These are phyloP conservation scores for Xylariaceae sp. DNA, from an alignment of 2,329 filamentous ascomycete genomes.

Conservation along the genomic window DNA sequence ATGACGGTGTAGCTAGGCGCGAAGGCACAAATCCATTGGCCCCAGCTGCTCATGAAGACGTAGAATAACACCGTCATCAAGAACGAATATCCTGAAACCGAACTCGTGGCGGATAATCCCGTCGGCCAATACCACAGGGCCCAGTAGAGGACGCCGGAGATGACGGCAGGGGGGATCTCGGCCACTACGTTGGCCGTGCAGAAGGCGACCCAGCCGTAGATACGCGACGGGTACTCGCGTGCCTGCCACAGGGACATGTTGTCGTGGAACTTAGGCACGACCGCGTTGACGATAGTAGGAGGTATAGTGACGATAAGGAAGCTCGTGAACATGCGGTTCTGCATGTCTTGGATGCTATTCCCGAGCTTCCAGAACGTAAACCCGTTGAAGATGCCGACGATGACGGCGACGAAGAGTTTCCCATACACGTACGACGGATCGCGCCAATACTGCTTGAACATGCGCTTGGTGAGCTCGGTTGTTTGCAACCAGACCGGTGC, in stretches of 20 bases:
- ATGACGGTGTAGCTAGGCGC: conserved; percentile 79
- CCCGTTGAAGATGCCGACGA: conserved; percentile 76
- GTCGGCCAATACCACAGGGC: conserved; percentile 76
- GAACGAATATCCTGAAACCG: conserved; percentile 73
- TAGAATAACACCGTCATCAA: conserved; percentile 79
- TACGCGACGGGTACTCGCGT: conserved; percentile 72
- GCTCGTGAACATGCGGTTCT: conserved; percentile 75
- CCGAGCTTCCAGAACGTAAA: conserved; percentile 77
- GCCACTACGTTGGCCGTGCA: conserved; percentile 71
- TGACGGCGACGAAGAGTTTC: conserved; percentile 72
- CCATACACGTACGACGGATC: conserved; percentile 77
- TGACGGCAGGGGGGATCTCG: conserved; percentile 71
- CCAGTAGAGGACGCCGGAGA: conserved; percentile 70
- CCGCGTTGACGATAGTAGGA: conserved; percentile 71
- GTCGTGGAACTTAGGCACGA: conserved; percentile 77
- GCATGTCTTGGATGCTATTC: conserved; percentile 67
- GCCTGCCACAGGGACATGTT: conserved; percentile 75
- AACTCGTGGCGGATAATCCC: conserved; percentile 67
- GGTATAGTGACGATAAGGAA: conserved; percentile 70
- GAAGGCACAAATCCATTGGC: conserved; percentile 84
- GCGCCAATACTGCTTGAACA: conserved; percentile 75
- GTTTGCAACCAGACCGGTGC: conserved; percentile 66
- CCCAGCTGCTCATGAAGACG: conserved; percentile 75
- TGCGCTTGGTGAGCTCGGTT: conserved; percentile 66
- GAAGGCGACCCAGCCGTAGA: conserved; percentile 79